Conservation (phyloP, 805 yeast species). For the Sugiyamaella floridensis region DNA sequence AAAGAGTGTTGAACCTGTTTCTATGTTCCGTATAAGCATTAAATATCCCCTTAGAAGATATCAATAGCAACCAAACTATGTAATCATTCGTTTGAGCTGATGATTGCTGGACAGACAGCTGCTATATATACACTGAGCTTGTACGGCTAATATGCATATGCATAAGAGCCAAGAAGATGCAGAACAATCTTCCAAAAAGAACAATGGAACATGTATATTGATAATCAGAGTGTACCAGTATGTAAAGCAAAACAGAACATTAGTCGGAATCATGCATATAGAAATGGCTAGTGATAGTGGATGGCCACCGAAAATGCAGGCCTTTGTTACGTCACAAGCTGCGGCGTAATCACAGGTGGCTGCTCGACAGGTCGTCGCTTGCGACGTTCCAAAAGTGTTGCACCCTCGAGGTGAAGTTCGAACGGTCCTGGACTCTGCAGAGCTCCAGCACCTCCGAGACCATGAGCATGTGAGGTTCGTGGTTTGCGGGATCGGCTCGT, state of each 20-base stretch:
- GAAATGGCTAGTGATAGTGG: background rate
- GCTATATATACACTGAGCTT: background rate
- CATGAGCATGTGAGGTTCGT: conserved; percentile 2
- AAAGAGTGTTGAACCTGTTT: too few species aligned
- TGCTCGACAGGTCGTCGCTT: conserved; percentile 3
- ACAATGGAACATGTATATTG: too few species aligned
- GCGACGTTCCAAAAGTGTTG: conserved; percentile 56
- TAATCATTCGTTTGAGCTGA: background rate
- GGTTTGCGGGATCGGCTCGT: conserved; percentile 5
- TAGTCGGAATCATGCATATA: background rate
- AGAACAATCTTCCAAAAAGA: background rate
- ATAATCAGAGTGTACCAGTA: too few species aligned
- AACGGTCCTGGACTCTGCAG: conserved; percentile 31
- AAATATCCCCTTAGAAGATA: too few species aligned
- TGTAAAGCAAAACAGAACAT: background rate
- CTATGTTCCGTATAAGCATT: too few species aligned
- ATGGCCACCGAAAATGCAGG: too few species aligned
- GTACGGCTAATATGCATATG: background rate
- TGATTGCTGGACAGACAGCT: background rate
- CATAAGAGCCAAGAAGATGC: background rate
- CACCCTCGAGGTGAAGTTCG: conserved; percentile 56
- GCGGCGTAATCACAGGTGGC: background rate
- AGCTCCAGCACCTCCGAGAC: conserved; percentile 5
- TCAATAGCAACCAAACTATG: background rate
- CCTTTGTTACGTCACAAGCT: background rate